Base-by-base conservation (phyloP, 169 alveolate species). In the Cryptosporidium sp. region DNA sequence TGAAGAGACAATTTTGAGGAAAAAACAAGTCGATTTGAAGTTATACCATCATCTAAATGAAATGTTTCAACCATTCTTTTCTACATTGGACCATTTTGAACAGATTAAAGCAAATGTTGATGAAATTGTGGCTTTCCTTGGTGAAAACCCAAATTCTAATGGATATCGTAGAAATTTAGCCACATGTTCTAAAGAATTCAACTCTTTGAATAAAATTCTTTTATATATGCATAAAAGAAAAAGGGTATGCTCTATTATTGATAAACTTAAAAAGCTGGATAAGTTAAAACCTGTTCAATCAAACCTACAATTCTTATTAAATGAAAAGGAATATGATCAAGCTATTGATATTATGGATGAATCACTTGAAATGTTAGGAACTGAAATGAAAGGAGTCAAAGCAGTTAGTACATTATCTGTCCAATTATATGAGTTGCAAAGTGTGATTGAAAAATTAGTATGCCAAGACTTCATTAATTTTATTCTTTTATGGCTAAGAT, bases 381-480 rank as follows among this genome's bases (percentile, higher is more conserved):
- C 29, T 26, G 67, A 61, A 23, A 80, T 61, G 72, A 45, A 45
- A 7, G 89, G 67, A 10, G 62, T 80, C 21, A 60, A 26, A 44
- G 37, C 89, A 21, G 35, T 80, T 5, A 65, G 31, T 23, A 65
- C 75, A 39, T 65, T 80, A 44, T 65, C 75, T 23, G 68, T 60
- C 23, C 72, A 67, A 29, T 48, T 80, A n/a, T 62, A 48, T 0
- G 89, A 80, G 35, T n/a, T 80, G 53, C 60, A 62, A 23, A 62
- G 37, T 16, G 48, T 80, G 3, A 80, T 80, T 26, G 89, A 80
- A 16, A 80, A 80, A 16, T 12, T 80, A 35, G 51, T 70, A 26
- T 35, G 56, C 37, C 61, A 80, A 21, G 75, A 80, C 53, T 80
- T 80, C 42, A 61, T 44, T 45, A 29, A 35, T 65, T 60, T 62